phyloP scores from a whole-genome alignment of 768 basidiomycete genomes.

The Termitomyces sp. region DNA sequence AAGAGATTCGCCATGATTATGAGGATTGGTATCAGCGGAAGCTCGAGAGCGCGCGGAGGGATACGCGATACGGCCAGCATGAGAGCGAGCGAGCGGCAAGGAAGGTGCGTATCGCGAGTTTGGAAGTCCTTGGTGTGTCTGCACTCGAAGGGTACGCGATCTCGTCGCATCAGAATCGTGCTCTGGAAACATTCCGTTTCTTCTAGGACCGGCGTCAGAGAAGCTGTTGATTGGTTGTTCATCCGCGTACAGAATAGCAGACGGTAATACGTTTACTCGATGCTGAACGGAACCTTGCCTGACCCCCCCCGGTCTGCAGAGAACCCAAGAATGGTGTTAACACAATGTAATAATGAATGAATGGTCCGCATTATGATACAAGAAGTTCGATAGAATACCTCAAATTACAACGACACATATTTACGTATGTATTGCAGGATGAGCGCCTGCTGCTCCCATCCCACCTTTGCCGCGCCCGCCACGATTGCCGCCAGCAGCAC shows the following conservation, averaged over 20 bases:
- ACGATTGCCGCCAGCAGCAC: conserved; percentile 16
- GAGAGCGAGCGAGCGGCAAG: conserved; percentile 38
- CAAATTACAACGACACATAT: conserved; percentile 6
- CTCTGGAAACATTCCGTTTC: not conserved
- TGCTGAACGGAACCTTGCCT: not conserved
- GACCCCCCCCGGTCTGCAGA: conserved; percentile 2
- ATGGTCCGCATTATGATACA: not conserved
- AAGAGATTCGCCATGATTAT: conserved; percentile 87
- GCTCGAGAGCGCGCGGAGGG: conserved; percentile 60
- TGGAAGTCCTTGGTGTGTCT: conserved; percentile 88
- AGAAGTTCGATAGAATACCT: not conserved
- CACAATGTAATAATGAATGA: conserved; percentile 2
- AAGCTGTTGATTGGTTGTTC: conserved; percentile 93
- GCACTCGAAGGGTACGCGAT: conserved; percentile 78
- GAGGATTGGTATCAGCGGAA: conserved; percentile 82
- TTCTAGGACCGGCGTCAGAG: conserved; percentile 77
- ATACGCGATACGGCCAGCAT: conserved; percentile 38
- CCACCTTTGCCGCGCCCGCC: conserved; percentile 18
- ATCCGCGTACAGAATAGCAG: conserved; percentile 88
- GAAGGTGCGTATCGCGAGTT: conserved; percentile 60
- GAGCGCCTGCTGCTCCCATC: conserved; percentile 22
- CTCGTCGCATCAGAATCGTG: not conserved
- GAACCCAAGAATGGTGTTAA: conserved; percentile 19
- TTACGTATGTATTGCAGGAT: conserved; percentile 8
- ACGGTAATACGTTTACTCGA: conserved; percentile 33